Evolutionary conservation across 768 basidiomycete genomes (phyloP).

Genomic region (Psilocybe sp.): DNA sequence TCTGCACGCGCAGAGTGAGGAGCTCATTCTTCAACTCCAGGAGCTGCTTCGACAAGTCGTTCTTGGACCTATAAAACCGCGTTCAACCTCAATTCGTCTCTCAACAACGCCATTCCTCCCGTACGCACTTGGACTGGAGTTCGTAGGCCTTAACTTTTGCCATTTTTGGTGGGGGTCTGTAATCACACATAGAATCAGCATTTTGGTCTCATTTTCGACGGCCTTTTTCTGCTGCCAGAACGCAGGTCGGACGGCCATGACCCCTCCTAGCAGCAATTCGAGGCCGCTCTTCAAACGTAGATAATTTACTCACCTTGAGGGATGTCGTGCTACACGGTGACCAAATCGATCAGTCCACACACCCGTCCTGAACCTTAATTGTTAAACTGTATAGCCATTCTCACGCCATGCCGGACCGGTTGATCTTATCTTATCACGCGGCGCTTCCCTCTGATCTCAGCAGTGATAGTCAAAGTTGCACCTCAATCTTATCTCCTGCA

Average conservation of each 20-base stretch:
- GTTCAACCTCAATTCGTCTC: constrained; percentile 11
- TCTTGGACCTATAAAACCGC: constrained; percentile 72
- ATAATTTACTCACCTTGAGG: constrained; percentile 39
- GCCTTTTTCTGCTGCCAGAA: neutral
- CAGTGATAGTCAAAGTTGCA: no score
- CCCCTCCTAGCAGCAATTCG: constrained; percentile 4
- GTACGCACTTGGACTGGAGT: constrained; percentile 87
- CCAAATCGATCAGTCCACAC: constrained; percentile 25
- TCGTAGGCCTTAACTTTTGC: constrained; percentile 96
- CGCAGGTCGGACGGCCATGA: neutral
- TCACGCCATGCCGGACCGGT: constrained; percentile 22
- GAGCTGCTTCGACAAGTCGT: constrained; percentile 94
- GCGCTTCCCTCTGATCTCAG: neutral
- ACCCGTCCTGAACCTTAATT: constrained; percentile 44
- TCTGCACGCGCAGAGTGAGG: constrained; percentile 91
- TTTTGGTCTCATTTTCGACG: constrained; percentile 4
- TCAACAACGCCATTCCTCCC: neutral
- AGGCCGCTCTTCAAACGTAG: constrained; percentile 12
- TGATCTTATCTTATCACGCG: constrained; percentile 29
- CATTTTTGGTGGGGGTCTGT: constrained; percentile 52
- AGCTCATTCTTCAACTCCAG: constrained; percentile 95
- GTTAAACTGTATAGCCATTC: constrained; percentile 40
- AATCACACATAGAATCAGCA: constrained; percentile 11
- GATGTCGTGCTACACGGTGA: constrained; percentile 38
- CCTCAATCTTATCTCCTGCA: constrained; percentile 24